Evolutionary conservation across 495 filamentous ascomycete genomes (phyloP).

Genomic region (Rhypophila decipiens): DNA sequence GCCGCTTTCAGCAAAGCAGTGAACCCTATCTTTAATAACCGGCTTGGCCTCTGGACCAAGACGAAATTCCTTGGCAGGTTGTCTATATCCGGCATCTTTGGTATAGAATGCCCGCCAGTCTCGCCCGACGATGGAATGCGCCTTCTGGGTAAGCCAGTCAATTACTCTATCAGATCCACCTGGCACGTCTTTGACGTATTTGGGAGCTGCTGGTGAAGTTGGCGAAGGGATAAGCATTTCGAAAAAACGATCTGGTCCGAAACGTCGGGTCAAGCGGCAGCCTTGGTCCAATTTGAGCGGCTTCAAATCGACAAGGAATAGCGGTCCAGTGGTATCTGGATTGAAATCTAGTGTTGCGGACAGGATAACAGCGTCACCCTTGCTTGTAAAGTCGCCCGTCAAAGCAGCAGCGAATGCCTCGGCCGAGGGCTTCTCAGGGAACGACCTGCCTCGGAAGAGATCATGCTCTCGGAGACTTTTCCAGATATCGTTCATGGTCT

Average conservation of each 20-base stretch:
- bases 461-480: constrained; percentile 23
- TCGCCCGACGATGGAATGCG: constrained; percentile 36
- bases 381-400: constrained; percentile 25
- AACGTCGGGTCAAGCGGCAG: constrained; percentile 39
- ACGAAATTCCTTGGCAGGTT: constrained; percentile 26
- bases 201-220: constrained; percentile 6
- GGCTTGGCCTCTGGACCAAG: constrained; percentile 28
- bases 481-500: constrained; percentile 26
- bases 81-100: constrained; percentile 31
- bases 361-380: constrained; percentile 28
- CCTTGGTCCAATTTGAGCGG: constrained; percentile 34
- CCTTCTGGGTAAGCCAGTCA: constrained; percentile 29
- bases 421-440: constrained; percentile 30
- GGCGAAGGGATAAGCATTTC: constrained; percentile 36
- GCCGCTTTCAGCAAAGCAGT: constrained; percentile 41
- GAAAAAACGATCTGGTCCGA: constrained; percentile 41
- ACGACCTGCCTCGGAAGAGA: constrained; percentile 30
- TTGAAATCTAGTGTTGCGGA: constrained; percentile 29
- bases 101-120: constrained; percentile 41
- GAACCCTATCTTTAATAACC: constrained; percentile 32
- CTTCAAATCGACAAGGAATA: constrained; percentile 31
- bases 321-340: constrained; percentile 21
- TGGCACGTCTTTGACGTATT: constrained; percentile 16
- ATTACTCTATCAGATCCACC: constrained; percentile 29
- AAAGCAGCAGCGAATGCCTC: constrained; percentile 36